Evolutionary conservation across 495 filamentous ascomycete genomes (phyloP), one percentile per base, ranked within the genome.

Genomic region (Aspergillus cavernicola): DNA sequence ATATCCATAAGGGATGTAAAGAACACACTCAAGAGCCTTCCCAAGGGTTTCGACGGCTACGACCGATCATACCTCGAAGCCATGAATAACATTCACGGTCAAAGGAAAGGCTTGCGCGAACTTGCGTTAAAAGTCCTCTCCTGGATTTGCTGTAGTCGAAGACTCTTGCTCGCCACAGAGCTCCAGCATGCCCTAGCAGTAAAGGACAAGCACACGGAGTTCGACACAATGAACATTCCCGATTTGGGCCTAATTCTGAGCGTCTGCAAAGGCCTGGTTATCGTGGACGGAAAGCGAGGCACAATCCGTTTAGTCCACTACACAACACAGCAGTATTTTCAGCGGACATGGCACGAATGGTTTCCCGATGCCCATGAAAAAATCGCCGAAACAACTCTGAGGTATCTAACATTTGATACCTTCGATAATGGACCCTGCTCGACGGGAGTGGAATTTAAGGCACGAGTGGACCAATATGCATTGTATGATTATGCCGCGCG

Each of bases 101-200:
- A 73, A 31, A 45, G 54, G 4, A 15, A 48, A 26, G 64, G 56
- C 12, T 53, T 62, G 22, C 58, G 60, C 16, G 42, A 57, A 18
- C 64, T 70, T 41, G 65, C 66, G 12, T 48, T 56, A 41, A 46
- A 57, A 36, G 63, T 66, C 64, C 55, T 58, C 0, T 48, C 45
- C 9, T 48, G 45, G 45, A 48, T 48, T 48, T 48, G 45, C 45
- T 48, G 45, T 23, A 48, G 45, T 41, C 22, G 24, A 33, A 49
- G 68, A 66, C 58, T 69, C 31, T 62, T 60, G 19, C 63, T 55
- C 51, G 61, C 66, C 0, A 54, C 53, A 20, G 69, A 70, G 53
- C 63, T 74, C 11, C 52, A n/a, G 37, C 63, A 70, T 39, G 73
- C 71, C 3, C 53, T 76, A 19, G 67, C 70, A 13, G 54, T 73